Base-by-base conservation (phyloP, 1,284 basidiomycete species). In the Trichosporon coremiiforme region DNA sequence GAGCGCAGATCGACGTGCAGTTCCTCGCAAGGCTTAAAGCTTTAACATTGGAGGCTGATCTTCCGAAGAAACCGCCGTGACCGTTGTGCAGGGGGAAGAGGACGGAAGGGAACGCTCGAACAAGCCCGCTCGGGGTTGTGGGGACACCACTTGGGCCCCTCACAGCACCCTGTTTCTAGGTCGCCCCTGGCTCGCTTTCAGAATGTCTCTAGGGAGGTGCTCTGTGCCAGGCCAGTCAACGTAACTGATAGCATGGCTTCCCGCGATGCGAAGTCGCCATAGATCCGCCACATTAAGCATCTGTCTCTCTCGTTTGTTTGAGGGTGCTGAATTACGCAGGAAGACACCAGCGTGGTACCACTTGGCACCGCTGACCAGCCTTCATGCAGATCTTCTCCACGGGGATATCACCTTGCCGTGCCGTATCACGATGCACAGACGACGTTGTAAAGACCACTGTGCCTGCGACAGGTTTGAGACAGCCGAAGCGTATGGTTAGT, bases 91-190 rank as follows among this genome's bases (percentile, higher is more conserved):
- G 50, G 50, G 50, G 50, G 8, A 53, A 25, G 50, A 25, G 22
- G 50, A 25, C 50, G 50, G 50, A 53, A 53, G 50, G 50, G 50
- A 53, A 6, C 20, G 20, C 50, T 53, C 50, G n/a, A 25, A 53
- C 50, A 53, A 53, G 50, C 50, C 50, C 50, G 50, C 50, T 53
- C 20, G 50, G 50, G 50, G 50, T 20, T 53, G 50, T 53, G 50
- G 50, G 50, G 50, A 53, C 50, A 53, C 50, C 47, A 53, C 22
- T 53, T 53, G 50, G 50, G 50, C 50, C 50, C 50, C 50, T 53
- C 50, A 53, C 50, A 53, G 20, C 50, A 53, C 50, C 50, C 50
- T 53, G 50, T 53, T 53, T 53, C 50, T 53, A 6, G n/a, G 20
- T 25, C 6, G 20, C 50, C 50, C 50, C 50, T 53, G 20, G 50